phyloP scores from a whole-genome alignment of 768 basidiomycete species.

The Phylloporus sp. region DNA sequence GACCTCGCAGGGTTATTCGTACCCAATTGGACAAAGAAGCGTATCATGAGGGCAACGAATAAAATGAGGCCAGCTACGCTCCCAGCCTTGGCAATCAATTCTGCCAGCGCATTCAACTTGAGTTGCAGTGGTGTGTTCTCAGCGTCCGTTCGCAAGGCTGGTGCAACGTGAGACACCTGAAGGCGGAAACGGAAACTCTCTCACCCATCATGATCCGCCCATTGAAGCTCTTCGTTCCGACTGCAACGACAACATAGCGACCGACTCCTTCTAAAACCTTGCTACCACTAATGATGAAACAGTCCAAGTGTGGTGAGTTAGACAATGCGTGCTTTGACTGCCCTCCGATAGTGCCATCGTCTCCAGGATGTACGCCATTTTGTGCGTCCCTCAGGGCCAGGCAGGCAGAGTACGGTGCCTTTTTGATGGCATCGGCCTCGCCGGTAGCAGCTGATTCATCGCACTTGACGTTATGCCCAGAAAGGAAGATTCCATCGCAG shows the following conservation, averaged over 20 bases:
- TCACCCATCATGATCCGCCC: slow-evolving; percentile 97
- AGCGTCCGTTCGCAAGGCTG: slow-evolving; percentile 81
- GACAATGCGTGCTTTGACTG: slow-evolving; percentile 4
- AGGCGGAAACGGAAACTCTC: slow-evolving; percentile 18
- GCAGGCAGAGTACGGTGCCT: slow-evolving; percentile 74
- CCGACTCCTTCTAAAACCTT: slow-evolving; percentile 96
- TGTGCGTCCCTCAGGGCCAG: slow-evolving; percentile 45
- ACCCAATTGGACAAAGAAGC: slow-evolving; percentile 89
- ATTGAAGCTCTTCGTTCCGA: slow-evolving; percentile 91
- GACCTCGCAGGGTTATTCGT: slow-evolving; percentile 55
- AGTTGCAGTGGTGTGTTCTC: slow-evolving; percentile 92
- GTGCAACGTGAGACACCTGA: background rate
- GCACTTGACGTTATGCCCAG: slow-evolving; percentile 90
- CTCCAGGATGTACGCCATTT: slow-evolving; percentile 9
- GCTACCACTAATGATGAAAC: slow-evolving; percentile 86
- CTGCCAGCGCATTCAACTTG: slow-evolving; percentile 92
- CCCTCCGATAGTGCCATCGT: slow-evolving; percentile 27
- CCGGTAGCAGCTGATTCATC: slow-evolving; percentile 97
- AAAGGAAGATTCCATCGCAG: slow-evolving; percentile 91
- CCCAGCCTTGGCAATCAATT: slow-evolving; percentile 91
- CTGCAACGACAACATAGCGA: slow-evolving; percentile 85
- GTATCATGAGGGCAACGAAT: slow-evolving; percentile 84
- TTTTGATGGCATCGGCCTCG: slow-evolving; percentile 94
- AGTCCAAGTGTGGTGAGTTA: slow-evolving; percentile 64
- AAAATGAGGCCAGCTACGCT: slow-evolving; percentile 76